These are phyloP conservation scores for Aureobasidium uvarum DNA, from an alignment of 2,329 filamentous ascomycete species.

Conservation along the genomic window DNA sequence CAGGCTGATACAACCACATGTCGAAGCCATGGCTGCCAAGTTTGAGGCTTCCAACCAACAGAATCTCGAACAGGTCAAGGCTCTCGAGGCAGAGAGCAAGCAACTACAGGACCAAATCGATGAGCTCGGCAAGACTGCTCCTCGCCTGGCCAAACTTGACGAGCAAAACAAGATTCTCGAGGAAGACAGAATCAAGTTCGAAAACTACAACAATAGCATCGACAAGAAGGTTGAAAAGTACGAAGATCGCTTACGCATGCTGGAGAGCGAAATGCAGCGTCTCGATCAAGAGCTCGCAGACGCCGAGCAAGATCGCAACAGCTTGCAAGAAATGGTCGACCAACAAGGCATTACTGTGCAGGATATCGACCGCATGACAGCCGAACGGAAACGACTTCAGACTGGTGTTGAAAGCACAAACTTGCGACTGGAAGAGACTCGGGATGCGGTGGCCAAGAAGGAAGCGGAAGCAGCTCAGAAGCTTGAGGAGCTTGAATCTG, in stretches of 20 bases:
- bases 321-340: conserved; percentile 82
- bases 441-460: conserved; percentile 77
- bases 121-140: conserved; percentile 81
- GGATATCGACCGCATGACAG: conserved; percentile 98
- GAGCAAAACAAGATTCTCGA: conserved; percentile 91
- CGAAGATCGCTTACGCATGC: conserved; percentile 70
- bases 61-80: conserved; percentile 78
- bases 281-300: conserved; percentile 70
- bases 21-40: conserved; percentile 80
- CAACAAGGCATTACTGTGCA: conserved; percentile 93
- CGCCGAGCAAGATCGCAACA: conserved; percentile 76
- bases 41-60: conserved; percentile 84
- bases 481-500: conserved; percentile 87
- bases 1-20: conserved; percentile 74
- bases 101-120: conserved; percentile 81
- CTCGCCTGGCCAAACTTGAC: conserved; percentile 79
- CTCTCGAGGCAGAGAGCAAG: conserved; percentile 82
- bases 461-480: conserved; percentile 83
- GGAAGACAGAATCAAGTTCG: conserved; percentile 91
- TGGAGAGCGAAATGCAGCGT: conserved; percentile 85
- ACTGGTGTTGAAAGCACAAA: conserved; percentile 77
- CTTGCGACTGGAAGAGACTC: conserved; percentile 76
- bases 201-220: conserved; percentile 86
- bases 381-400: conserved; percentile 89
- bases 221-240: conserved; percentile 86